Base-by-base conservation (phyloP, 768 basidiomycete species). In the Phlebiopsis gigantea region DNA sequence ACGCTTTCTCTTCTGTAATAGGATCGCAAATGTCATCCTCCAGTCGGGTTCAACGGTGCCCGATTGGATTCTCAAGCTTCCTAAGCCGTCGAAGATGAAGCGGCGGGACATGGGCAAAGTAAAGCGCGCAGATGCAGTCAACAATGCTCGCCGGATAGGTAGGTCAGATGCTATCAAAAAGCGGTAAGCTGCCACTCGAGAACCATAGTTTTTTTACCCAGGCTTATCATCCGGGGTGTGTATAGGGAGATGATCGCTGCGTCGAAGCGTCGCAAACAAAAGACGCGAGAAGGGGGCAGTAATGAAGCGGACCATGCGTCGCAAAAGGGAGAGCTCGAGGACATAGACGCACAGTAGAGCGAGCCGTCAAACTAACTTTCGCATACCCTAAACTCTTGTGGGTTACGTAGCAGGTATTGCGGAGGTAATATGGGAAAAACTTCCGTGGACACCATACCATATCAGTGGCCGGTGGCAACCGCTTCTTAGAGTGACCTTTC, bases 21-120 rank as follows among this genome's bases (percentile, higher is more conserved):
- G 93, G 47, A 90, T 98, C 68, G 96, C 95, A 50, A 98, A 98
- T 68, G 91, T 98, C n/a, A 81, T 98, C 58, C 76, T 90, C 21
- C 88, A 94, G 66, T 95, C 94, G 0, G 95, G 96, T 3, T 96
- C 90, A 57, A 72, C 79, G 1, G 94, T 97, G 0, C 92, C 95
- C 1, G 90, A 93, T 22, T 99, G 94, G 91, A 98, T 98, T 61
- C 69, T 90, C n/a, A 88, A 89, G 62, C 78, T 99, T n/a, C 89
- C 89, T 21, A 94, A 91, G 68, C 94, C 96, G 0, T 90, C 90
- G 1, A 96, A 93, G 72, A 79, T 93, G 77, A 88, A 89, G 72
- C 85, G 88, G 60, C 83, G 79, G 63, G 76, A 84, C 66, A 91
- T 98, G 83, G 90, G 90, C 56, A 92, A 88, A 72, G 76, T 84